Evolutionary conservation across 805 yeast genomes (phyloP), one percentile per base, ranked within the genome.

Genomic region (Blastobotrys americana): DNA sequence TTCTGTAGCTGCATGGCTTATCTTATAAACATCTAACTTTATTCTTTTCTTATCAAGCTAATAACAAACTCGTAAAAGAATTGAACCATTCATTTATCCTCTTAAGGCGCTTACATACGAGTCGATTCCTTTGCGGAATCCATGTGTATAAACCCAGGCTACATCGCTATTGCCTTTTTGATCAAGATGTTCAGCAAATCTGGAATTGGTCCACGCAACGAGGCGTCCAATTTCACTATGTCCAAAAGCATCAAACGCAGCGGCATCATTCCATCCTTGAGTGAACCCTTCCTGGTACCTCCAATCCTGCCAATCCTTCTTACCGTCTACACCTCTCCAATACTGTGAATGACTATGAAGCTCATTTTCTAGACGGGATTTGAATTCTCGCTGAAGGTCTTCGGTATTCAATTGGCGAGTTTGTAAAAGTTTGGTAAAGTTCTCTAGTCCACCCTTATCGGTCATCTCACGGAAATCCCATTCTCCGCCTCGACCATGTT

Each of bases 81-180:
- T n/a, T n/a, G n/a, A n/a, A n/a, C n/a, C n/a, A n/a, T n/a, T n/a
- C 31, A 8, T 25, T 13, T 25, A 25, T 25, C 31, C 31, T 25
- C 31, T 8, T 8, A 25, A 21, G 2, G 50, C 43, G 5, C 47
- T 43, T 8, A 39, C 41, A 34, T 50, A 79, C 41, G 69, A 70
- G 31, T 63, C 61, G 27, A 76, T 53, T 0, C 87, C 97, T 39
- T 74, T 73, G 41, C 75, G 76, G 56, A 77, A 88, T 0, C 96
- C 97, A 54, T 83, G 94, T 21, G 82, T 87, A 83, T 86, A 90
- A 63, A 84, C 95, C 96, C 96, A 90, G 43, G 78, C 44, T 57
- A 70, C 74, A 10, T 68, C 68, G 54, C 81, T 72, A 4, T 65
- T 55, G 4, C 93, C 93, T 50, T 75, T 72, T 34, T 45, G 48